Evolutionary conservation across 371 early-diverging fungal species (phyloP).

Genomic region (Mortierella polycephala): DNA sequence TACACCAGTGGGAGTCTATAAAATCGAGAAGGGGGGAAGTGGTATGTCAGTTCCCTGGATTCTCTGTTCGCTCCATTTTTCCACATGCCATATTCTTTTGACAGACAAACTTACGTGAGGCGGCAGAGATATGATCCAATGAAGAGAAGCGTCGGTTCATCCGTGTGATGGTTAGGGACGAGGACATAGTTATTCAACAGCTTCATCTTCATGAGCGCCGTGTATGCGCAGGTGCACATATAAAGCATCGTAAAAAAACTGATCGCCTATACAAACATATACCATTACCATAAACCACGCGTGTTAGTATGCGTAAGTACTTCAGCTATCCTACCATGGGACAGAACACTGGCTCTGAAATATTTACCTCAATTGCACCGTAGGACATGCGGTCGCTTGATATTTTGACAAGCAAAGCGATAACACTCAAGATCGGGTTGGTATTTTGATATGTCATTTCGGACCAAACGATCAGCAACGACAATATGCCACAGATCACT

Average conservation of each 20-base stretch:
- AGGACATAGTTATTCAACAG: conserved; percentile 87
- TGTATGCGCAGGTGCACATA: conserved; percentile 94
- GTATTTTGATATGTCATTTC: conserved; percentile 85
- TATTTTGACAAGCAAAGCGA: conserved; percentile 61
- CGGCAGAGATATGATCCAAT: conserved; percentile 92
- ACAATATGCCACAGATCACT: conserved; percentile 68
- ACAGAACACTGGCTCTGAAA: background rate
- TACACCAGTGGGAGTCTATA: conserved; percentile 90
- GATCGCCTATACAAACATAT: conserved; percentile 62
- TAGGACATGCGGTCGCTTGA: conserved; percentile 58
- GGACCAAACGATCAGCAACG: conserved; percentile 88
- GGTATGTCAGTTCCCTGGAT: background rate
- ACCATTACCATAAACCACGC: background rate
- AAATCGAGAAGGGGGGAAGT: background rate
- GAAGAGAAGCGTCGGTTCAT: conserved; percentile 88
- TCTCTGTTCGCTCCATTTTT: background rate
- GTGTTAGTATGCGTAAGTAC: background rate
- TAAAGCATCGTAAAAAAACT: conserved; percentile 83
- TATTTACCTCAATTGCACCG: conserved; percentile 66
- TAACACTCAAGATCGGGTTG: conserved; percentile 68
- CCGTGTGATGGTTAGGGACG: conserved; percentile 91
- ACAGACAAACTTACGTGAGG: conserved; percentile 64
- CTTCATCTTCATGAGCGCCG: conserved; percentile 86
- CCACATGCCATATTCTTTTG: too few relatives aligned
- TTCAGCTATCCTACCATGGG: background rate